Evolutionary conservation across 78 protist species (phyloP).

Genomic region (Dictyostelium purpureum): DNA sequence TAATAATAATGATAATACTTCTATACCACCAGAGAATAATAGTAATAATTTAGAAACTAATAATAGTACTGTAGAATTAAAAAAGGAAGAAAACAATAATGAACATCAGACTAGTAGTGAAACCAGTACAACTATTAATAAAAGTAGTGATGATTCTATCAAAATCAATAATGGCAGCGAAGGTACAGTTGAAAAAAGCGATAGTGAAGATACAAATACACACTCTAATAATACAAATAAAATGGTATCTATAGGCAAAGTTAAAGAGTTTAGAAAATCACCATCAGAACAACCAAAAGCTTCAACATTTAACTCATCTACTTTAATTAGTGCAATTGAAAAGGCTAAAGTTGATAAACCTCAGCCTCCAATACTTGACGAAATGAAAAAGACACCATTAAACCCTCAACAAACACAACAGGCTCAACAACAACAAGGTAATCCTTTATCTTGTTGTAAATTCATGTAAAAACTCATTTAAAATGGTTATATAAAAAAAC

Average conservation of each 20-base stretch:
- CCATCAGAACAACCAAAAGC: background rate
- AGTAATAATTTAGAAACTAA: background rate
- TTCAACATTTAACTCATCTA: conserved; percentile 32
- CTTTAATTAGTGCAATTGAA: conserved; percentile 47
- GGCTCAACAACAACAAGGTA: background rate
- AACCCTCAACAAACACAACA: background rate
- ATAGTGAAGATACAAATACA: background rate
- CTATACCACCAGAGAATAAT: background rate
- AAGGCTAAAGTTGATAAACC: conserved; percentile 41
- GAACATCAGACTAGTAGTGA: too few relatives aligned
- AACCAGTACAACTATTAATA: background rate
- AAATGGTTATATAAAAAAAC: too few relatives aligned
- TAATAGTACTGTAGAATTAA: background rate
- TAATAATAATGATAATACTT: background rate
- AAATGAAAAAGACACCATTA: background rate
- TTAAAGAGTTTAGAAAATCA: too few relatives aligned
- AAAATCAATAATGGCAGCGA: too few relatives aligned
- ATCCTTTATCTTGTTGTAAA: conserved; percentile 61
- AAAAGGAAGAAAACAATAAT: background rate
- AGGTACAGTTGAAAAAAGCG: background rate
- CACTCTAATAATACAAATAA: background rate
- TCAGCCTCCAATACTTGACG: background rate
- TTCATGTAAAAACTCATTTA: too few relatives aligned
- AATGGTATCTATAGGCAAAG: too few relatives aligned
- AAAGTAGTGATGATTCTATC: background rate